Conservation (phyloP, 1,139 yeast genomes). For the Kazachstania sp. region DNA sequence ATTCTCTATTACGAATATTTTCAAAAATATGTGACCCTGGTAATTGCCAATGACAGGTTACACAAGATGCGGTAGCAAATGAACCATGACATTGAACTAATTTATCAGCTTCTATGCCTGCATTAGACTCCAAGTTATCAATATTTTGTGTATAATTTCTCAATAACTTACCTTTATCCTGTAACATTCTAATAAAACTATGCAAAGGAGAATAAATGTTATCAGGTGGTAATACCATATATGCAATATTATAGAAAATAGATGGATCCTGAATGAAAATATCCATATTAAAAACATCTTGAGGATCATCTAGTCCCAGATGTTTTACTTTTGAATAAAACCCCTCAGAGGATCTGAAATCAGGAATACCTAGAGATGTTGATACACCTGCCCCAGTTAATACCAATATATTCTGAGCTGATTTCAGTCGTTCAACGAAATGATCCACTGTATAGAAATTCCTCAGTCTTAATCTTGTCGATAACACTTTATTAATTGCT, state of each 20-base stretch:
- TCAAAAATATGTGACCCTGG: constrained; percentile 61
- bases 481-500: constrained; percentile 52
- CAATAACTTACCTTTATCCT: constrained; percentile 69
- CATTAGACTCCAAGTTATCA: constrained; percentile 81
- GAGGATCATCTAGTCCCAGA: constrained; percentile 80
- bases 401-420: constrained; percentile 59
- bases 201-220: constrained; percentile 76
- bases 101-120: constrained; percentile 63
- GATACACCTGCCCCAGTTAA: constrained; percentile 96
- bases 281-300: constrained; percentile 79
- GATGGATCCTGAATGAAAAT: constrained; percentile 71
- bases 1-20: constrained; percentile 49
- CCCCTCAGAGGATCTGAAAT: constrained; percentile 85
- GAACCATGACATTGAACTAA: constrained; percentile 95
- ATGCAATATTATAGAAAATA: constrained; percentile 80
- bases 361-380: constrained; percentile 88
- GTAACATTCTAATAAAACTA: constrained; percentile 65
- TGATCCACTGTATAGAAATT: constrained; percentile 53
- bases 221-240: constrained; percentile 76
- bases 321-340: constrained; percentile 65
- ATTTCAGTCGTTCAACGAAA: constrained; percentile 44
- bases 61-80: constrained; percentile 83
- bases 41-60: constrained; percentile 62
- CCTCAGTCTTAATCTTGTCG: constrained; percentile 45
- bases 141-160: constrained; percentile 93